Base-by-base conservation (phyloP, 208 protist species). In the Naegleria fowleri region DNA sequence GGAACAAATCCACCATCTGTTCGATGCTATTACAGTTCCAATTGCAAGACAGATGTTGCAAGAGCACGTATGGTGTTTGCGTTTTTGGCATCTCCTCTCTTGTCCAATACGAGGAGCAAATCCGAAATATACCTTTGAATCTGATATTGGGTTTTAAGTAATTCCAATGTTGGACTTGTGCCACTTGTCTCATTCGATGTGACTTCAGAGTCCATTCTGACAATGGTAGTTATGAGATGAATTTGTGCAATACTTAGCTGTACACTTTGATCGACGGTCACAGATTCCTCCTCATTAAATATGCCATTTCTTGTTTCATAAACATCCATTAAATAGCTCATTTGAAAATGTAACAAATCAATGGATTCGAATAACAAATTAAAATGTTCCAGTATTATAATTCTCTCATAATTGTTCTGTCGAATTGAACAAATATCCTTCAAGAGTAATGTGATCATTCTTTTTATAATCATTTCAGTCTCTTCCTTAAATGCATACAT, bases 401-500 rank as follows among this genome's bases (percentile, higher is more conserved):
- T 79, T 25, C 67, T 25, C n/a, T 79, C 67, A 79, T 79, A 36
- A 2, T 79, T n/a, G 29, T 79, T 79, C n/a, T 29, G 16, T 79
- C 29, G 13, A 5, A 36, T 36, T 4, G 67, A 25, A 79, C 67
- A 79, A 36, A 79, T 79, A 79, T 79, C 67, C n/a, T 79, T 79
- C 29, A 79, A 36, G 0, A 79, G 9, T 5, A 36, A 0, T 36
- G 67, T 79, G 7, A 79, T 79, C 9, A 9, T 5, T 79, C n/a
- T 79, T n/a, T 79, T 79, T 5, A 79, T 36, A 13, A 36, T 7
- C n/a, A 79, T 36, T 36, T 79, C 67, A 11, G 13, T 36, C 29
- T 79, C 67, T 33, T 79, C 67, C 29, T 79, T 79, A 79, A 36
- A 79, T 79, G 67, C 19, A 79, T 36, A 79, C 67, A 79, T 79